Evolutionary conservation across 176 grass and related monocot genomes (phyloP).

Genomic region (Puccinellia tenuiflora): DNA sequence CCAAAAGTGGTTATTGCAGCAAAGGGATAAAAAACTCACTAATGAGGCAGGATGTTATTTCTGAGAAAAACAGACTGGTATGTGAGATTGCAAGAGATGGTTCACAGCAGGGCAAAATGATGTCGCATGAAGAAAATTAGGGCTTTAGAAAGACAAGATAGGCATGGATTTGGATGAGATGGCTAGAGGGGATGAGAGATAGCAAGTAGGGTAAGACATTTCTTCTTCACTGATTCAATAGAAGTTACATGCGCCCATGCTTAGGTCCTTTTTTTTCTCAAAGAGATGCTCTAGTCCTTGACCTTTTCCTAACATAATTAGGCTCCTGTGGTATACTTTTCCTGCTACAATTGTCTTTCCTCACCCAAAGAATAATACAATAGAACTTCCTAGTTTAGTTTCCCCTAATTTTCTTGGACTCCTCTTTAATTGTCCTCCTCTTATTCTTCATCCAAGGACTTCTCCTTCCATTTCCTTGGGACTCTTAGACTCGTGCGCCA

Average conservation of each 20-base stretch:
- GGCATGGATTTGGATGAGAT: not conserved
- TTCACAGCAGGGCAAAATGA: not conserved
- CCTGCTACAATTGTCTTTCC: not conserved
- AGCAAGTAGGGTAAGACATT: not conserved
- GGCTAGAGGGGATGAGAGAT: not conserved
- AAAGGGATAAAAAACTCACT: not conserved
- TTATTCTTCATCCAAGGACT: not conserved
- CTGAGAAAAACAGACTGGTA: not conserved
- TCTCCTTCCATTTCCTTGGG: not conserved
- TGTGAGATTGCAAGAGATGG: not conserved
- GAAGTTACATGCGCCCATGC: not conserved
- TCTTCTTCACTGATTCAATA: not conserved
- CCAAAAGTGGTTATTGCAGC: not conserved
- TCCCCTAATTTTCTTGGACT: not conserved
- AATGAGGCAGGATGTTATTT: not conserved
- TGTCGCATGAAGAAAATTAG: not conserved
- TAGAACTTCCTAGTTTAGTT: not conserved
- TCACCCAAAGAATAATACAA: not conserved
- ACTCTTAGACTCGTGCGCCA: not conserved
- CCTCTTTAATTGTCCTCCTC: not conserved
- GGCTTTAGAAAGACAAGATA: not conserved
- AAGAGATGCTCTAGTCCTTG: not conserved
- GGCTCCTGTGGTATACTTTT: not conserved
- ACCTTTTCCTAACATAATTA: not conserved
- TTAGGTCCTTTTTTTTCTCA: not conserved